Base-by-base conservation (phyloP, 768 basidiomycete species). In the Candolleomyces efflorescens region DNA sequence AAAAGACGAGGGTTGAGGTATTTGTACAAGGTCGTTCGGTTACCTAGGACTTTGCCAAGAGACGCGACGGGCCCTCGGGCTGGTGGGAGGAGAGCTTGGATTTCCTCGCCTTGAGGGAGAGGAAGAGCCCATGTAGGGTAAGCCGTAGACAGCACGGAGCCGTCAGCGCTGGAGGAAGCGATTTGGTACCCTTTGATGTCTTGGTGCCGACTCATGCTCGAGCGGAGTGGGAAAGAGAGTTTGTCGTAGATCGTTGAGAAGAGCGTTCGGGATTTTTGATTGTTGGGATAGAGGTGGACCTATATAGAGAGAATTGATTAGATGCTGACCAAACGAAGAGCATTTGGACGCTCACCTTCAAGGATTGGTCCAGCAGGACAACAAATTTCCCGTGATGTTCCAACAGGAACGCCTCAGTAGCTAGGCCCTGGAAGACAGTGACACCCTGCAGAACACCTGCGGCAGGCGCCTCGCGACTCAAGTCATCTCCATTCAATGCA, bases 11-110 rank as follows among this genome's bases (percentile, higher is more conserved):
- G 89, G 68, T 96, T 96, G 59, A 98, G 79, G 66, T 97, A 96
- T 73, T 98, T 98, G 78, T 97, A 96, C 58, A 98, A 69, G 32
- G 94, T 94, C 38, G 84, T 86, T 54, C 94, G 84, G 69, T 95
- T 89, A 2, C 91, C 94, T 3, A 92, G 75, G 3, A 96, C 93
- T 64, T 86, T 86, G 3, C 95, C 96, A 27, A 88, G 71, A 1
- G 86, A 89, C 0, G 94, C 93, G 36, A 92, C 74, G 0, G 84
- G 81, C 55, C 78, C 78, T 59, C 75, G 64, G 10, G 75, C 62
- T 26, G 80, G 78, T 41, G 76, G 73, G 22, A 86, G 68, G 57
- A 88, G 69, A 0, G 78, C 64, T 46, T 75, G 71, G n/a, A 93
- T 75, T 22, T 76, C 73, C 65, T 94, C 89, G 24, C 75, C 78